Conservation (phyloP, 768 basidiomycete genomes). For the Boletus patriciae region DNA sequence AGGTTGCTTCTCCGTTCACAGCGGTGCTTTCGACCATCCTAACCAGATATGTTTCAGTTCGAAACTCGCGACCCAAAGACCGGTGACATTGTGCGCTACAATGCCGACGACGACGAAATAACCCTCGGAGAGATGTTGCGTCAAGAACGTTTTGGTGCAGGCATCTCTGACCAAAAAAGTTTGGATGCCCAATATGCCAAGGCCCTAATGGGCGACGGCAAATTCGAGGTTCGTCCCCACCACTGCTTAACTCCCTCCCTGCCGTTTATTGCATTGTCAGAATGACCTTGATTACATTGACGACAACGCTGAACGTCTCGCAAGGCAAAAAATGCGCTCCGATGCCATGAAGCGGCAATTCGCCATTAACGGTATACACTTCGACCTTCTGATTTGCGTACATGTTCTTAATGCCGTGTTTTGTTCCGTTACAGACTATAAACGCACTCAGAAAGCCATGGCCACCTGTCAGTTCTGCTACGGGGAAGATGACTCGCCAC, state of each 20-base stretch:
- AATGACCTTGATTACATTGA: conserved; percentile 94
- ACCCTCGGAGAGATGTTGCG: conserved; percentile 90
- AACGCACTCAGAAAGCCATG: conserved; percentile 87
- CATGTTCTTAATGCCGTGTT: not conserved
- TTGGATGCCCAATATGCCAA: conserved; percentile 87
- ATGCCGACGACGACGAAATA: conserved; percentile 85
- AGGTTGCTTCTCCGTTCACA: conserved; percentile 39
- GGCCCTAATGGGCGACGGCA: conserved; percentile 84
- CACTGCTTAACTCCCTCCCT: not conserved
- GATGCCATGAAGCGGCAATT: conserved; percentile 97
- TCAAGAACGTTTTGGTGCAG: conserved; percentile 88
- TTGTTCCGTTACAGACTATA: conserved; percentile 66
- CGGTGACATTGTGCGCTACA: conserved; percentile 84
- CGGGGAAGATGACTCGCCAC: conserved; percentile 87
- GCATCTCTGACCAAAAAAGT: conserved; percentile 88
- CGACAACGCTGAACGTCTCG: conserved; percentile 92
- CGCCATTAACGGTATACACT: conserved; percentile 82
- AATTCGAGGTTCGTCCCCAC: conserved; percentile 64
- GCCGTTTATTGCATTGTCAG: conserved; percentile 36
- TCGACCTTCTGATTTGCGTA: not conserved
- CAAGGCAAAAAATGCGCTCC: conserved; percentile 91
- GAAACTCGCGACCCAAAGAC: conserved; percentile 90
- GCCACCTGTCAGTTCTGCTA: conserved; percentile 87
- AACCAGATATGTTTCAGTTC: conserved; percentile 44
- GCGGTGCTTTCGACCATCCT: not conserved